phyloP scores from a whole-genome alignment of 148 eudicot genomes.

The Rhododendron simsii region DNA sequence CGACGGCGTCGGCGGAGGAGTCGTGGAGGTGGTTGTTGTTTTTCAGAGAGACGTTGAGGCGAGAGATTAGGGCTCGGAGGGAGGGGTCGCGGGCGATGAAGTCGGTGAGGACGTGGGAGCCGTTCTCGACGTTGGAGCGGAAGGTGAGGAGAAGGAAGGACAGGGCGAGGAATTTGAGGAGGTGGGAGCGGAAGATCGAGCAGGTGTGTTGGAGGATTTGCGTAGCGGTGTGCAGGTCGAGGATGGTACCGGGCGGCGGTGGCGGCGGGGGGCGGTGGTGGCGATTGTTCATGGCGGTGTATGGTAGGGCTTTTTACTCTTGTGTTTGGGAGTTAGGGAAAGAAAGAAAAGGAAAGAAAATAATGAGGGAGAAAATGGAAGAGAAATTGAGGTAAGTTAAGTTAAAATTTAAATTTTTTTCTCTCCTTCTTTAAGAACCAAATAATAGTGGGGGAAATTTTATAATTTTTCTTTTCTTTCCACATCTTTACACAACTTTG shows the following conservation, averaged over 20 bases:
- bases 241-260: constrained; percentile 22
- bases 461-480: too few species aligned
- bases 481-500: too few species aligned
- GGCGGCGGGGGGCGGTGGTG: constrained; percentile 21
- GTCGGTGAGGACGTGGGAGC: constrained; percentile 50
- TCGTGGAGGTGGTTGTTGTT: not conserved
- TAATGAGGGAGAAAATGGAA: too few species aligned
- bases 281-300: constrained; percentile 16
- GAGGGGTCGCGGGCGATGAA: constrained; percentile 68
- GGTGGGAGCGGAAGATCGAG: constrained; percentile 34
- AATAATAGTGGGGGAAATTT: too few species aligned
- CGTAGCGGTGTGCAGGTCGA: constrained; percentile 35
- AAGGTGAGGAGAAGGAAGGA: constrained; percentile 66
- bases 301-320: not conserved
- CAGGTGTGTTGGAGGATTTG: constrained; percentile 40
- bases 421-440: too few species aligned
- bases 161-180: constrained; percentile 52
- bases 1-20: constrained; percentile 10
- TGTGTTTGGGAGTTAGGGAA: not conserved
- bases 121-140: constrained; percentile 63
- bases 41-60: constrained; percentile 41
- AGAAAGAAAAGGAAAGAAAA: too few species aligned
- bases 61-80: constrained; percentile 54
- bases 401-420: too few species aligned
- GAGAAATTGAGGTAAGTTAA: too few species aligned